Conservation (phyloP, 495 filamentous ascomycete species). For the Chaetomidium leptoderma region DNA sequence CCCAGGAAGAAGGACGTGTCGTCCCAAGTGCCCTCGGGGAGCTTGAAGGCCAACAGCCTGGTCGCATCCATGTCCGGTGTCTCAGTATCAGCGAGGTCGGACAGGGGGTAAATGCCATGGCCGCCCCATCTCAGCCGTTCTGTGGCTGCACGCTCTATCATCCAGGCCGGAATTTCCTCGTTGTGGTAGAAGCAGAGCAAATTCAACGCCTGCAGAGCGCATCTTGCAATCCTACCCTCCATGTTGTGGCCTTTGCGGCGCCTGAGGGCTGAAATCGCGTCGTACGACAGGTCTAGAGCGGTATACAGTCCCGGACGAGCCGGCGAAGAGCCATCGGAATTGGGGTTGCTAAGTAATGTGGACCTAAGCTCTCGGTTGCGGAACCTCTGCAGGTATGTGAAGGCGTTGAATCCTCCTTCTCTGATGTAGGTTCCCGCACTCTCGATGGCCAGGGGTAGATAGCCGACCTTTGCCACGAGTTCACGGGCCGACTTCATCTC, state of each 20-base stretch:
- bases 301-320: conserved; percentile 15
- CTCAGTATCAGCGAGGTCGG: neutral
- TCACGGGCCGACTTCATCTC: neutral
- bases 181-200: conserved; percentile 25
- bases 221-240: neutral
- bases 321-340: neutral
- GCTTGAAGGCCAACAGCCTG: neutral
- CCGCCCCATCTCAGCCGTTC: neutral
- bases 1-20: neutral
- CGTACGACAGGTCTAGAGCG: conserved; percentile 20
- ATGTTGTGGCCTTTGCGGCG: neutral
- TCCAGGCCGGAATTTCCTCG: conserved; percentile 8
- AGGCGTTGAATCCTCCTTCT: neutral
- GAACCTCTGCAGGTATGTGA: conserved; percentile 13
- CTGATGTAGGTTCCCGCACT: conserved; percentile 17
- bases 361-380: neutral
- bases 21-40: conserved; percentile 9
- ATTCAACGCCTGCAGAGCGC: conserved; percentile 16
- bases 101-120: neutral
- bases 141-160: conserved; percentile 1
- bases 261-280: neutral
- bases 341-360: conserved; percentile 2
- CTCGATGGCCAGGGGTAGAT: conserved; percentile 23
- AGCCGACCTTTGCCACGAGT: conserved; percentile 18
- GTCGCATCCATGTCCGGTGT: conserved; percentile 1